Percentiles rank a stretch among this genome's conserved stretches.
Conservation (phyloP, 148 eudicot genomes). For the Chenopodium formosanum region DNA sequence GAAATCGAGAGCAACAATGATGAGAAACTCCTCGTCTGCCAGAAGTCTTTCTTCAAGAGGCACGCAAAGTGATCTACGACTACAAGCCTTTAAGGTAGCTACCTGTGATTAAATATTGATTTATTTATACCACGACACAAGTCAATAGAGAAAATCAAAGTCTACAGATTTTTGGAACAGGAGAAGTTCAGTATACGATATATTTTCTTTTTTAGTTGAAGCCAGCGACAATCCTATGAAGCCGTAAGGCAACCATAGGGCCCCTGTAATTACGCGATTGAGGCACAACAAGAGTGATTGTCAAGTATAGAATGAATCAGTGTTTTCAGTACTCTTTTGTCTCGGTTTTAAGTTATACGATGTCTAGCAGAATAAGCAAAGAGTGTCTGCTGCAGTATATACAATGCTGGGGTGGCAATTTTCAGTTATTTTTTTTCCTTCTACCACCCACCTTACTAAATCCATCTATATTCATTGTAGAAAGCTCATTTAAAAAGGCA, state of each 20-base stretch:
- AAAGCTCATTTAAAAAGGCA: conserved; percentile 18
- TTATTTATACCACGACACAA: conserved; percentile 20
- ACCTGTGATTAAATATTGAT: conserved; percentile 25
- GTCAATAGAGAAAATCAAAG: conserved; percentile 15
- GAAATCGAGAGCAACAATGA: conserved; percentile 77
- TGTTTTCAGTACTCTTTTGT: background rate
- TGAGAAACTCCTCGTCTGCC: conserved; percentile 88
- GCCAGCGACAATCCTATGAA: conserved; percentile 57
- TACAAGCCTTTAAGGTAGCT: background rate
- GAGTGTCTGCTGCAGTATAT: conserved; percentile 13
- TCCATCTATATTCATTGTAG: conserved; percentile 30
- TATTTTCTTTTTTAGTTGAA: conserved; percentile 21
- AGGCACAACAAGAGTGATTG: conserved; percentile 35
- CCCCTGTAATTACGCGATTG: conserved; percentile 56
- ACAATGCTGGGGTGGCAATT: background rate
- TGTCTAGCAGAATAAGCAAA: conserved; percentile 18
- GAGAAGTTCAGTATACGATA: conserved; percentile 17
- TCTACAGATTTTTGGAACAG: conserved; percentile 26
- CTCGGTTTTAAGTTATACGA: conserved; percentile 28
- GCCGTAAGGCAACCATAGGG: conserved; percentile 84
- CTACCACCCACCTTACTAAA: background rate
- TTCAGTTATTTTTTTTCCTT: background rate
- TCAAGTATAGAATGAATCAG: conserved; percentile 11
- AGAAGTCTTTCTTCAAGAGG: conserved; percentile 82
- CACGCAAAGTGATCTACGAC: conserved; percentile 38